Evolutionary conservation across 305 asterid genomes (phyloP).

Genomic region (Coffea humblotiana): DNA sequence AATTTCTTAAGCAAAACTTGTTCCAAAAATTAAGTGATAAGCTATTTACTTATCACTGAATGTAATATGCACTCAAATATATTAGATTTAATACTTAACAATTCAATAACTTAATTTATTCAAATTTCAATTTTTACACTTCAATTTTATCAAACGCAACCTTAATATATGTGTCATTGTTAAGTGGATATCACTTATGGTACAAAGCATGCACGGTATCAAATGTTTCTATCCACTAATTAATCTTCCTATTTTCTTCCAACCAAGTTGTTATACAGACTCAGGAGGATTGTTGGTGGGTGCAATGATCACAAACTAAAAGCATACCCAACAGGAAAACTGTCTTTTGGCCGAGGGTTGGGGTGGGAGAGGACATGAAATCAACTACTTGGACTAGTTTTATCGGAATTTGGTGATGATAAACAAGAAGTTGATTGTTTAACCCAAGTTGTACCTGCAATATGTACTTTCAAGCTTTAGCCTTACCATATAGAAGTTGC

Average conservation of each 20-base stretch:
- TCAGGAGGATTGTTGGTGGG: neutral
- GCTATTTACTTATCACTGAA: too few species aligned
- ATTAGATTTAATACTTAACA: too few species aligned
- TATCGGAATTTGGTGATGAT: too few species aligned
- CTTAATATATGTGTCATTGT: neutral
- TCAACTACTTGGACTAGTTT: neutral
- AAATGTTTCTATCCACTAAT: neutral
- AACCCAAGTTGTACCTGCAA: too few species aligned
- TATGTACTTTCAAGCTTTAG: too few species aligned
- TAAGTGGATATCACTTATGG: neutral
- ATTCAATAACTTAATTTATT: too few species aligned
- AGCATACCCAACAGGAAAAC: neutral
- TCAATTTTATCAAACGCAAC: too few species aligned
- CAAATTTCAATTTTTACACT: too few species aligned
- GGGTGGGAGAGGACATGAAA: neutral
- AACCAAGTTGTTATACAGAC: neutral
- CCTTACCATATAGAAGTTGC: too few species aligned
- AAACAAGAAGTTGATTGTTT: neutral
- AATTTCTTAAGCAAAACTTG: too few species aligned
- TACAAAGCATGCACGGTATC: neutral
- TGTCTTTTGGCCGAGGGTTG: neutral
- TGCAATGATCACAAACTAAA: constrained; percentile 1
- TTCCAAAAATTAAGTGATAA: too few species aligned
- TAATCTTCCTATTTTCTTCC: neutral
- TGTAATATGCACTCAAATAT: too few species aligned